Conservation (phyloP, 2,329 filamentous ascomycete species). For the Salinomyces thailandicus region DNA sequence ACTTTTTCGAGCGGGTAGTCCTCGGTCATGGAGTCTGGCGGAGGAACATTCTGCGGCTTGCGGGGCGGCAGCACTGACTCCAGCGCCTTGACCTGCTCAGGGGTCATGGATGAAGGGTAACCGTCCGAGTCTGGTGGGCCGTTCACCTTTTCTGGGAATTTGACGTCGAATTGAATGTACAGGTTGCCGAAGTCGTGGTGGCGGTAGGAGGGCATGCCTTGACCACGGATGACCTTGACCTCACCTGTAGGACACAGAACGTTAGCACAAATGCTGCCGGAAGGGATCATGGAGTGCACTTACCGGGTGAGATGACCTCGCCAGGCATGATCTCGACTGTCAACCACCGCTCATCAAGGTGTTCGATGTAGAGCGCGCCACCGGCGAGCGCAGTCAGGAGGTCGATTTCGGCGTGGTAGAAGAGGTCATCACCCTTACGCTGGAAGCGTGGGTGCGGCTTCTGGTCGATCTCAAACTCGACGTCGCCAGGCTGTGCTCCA, state of each 20-base stretch:
- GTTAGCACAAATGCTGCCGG: conserved; percentile 5
- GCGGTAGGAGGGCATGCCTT: conserved; percentile 93
- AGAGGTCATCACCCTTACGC: conserved; percentile 88
- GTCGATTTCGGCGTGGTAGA: conserved; percentile 92
- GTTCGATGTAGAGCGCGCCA: conserved; percentile 84
- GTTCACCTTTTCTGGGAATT: conserved; percentile 61
- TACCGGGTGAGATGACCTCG: conserved; percentile 88
- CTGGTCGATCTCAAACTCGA: conserved; percentile 97
- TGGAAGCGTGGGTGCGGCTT: conserved; percentile 96
- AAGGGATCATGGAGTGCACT: conserved; percentile 28
- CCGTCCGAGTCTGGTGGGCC: conserved; percentile 32
- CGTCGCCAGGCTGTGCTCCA: conserved; percentile 85
- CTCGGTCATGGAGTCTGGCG: conserved; percentile 81
- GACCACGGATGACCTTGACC: conserved; percentile 87
- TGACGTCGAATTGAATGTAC: conserved; percentile 95
- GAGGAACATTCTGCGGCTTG: conserved; percentile 54
- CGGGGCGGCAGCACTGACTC: conserved; percentile 75
- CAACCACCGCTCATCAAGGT: conserved; percentile 94
- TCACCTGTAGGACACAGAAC: conserved; percentile 47
- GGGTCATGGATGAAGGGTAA: conserved; percentile 35
- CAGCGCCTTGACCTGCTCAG: conserved; percentile 64
- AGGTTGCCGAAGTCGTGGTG: conserved; percentile 95
- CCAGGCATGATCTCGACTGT: conserved; percentile 86
- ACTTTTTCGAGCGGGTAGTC: conserved; percentile 78
- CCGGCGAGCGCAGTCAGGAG: conserved; percentile 89